These are phyloP conservation scores for Phytophthora pluvialis DNA, from an alignment of 352 stramenopile species.

Conservation along the genomic window DNA sequence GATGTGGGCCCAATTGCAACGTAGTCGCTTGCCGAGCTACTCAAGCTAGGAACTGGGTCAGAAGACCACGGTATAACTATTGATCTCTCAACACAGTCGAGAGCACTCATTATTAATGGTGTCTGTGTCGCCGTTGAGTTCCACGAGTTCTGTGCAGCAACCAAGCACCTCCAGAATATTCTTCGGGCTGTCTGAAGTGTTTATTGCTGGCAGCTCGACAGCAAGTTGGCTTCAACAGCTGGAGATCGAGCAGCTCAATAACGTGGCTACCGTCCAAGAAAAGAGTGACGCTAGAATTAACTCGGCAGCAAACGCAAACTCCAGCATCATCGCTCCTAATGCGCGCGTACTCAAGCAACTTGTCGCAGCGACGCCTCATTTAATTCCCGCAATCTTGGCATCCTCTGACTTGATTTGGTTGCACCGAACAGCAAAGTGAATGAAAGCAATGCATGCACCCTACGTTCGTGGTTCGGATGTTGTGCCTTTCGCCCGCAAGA, in stretches of 20 bases:
- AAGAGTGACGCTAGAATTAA: not conserved
- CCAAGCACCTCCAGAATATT: constrained; percentile 33
- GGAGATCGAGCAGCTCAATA: constrained; percentile 16
- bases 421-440: constrained; percentile 9
- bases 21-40: constrained; percentile 32
- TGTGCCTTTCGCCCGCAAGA: not conserved
- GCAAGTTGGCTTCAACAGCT: constrained; percentile 33
- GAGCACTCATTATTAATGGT: constrained; percentile 52
- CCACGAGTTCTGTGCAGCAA: constrained; percentile 52
- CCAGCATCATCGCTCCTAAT: constrained; percentile 7
- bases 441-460: constrained; percentile 4
- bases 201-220: constrained; percentile 37
- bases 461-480: constrained; percentile 3
- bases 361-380: constrained; percentile 49
- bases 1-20: constrained; percentile 67
- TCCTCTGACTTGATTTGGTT: constrained; percentile 10
- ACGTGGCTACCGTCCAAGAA: not conserved
- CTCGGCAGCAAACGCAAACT: not conserved
- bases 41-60: not conserved
- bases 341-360: constrained; percentile 45
- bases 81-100: not conserved
- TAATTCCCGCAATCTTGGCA: constrained; percentile 33
- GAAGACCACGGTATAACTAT: not conserved
- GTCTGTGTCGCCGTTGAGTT: constrained; percentile 64
- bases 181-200: constrained; percentile 17